Percentiles rank a stretch among this genome's conserved stretches.
Evolutionary conservation across 1,284 basidiomycete genomes (phyloP).

Genomic region (Ceratobasidium sp.): DNA sequence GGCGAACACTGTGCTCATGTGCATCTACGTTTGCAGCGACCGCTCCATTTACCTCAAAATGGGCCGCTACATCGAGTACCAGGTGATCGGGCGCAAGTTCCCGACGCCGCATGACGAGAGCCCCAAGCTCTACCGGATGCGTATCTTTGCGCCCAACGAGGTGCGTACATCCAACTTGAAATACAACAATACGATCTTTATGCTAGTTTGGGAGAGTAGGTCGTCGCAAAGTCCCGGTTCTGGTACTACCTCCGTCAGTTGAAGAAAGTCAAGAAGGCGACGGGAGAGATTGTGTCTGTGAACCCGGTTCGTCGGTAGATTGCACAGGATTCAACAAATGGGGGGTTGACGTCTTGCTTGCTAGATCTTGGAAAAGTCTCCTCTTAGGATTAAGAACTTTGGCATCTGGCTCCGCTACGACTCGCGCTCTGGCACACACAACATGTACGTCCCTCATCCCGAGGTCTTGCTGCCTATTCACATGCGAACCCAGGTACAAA

Average conservation of each 20-base stretch:
- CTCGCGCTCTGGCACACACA: conserved; percentile 97
- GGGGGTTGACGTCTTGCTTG: conserved; percentile 23
- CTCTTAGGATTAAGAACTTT: conserved; percentile 99
- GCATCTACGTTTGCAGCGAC: neutral
- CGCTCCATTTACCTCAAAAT: conserved; percentile 50
- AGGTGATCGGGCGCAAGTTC: conserved; percentile 97
- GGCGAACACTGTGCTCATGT: neutral
- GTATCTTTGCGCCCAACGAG: conserved; percentile 98
- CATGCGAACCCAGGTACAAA: conserved; percentile 55
- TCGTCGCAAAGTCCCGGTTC: conserved; percentile 99
- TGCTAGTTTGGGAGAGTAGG: conserved; percentile 47
- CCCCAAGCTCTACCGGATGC: conserved; percentile 99
- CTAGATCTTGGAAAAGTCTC: conserved; percentile 97
- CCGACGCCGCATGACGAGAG: conserved; percentile 93
- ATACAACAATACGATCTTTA: neutral
- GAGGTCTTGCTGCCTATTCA: neutral
- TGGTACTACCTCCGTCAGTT: conserved; percentile 99
- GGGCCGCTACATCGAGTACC: conserved; percentile 79
- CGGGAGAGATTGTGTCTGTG: conserved; percentile 98
- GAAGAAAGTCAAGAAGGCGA: conserved; percentile 99
- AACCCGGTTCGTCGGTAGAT: conserved; percentile 82
- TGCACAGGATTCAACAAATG: neutral
- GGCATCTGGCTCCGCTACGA: conserved; percentile 99
- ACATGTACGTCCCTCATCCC: conserved; percentile 72
- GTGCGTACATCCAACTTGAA: conserved; percentile 50